Evolutionary conservation across 371 early-diverging fungal species (phyloP).

Genomic region (Mucor irregularis): DNA sequence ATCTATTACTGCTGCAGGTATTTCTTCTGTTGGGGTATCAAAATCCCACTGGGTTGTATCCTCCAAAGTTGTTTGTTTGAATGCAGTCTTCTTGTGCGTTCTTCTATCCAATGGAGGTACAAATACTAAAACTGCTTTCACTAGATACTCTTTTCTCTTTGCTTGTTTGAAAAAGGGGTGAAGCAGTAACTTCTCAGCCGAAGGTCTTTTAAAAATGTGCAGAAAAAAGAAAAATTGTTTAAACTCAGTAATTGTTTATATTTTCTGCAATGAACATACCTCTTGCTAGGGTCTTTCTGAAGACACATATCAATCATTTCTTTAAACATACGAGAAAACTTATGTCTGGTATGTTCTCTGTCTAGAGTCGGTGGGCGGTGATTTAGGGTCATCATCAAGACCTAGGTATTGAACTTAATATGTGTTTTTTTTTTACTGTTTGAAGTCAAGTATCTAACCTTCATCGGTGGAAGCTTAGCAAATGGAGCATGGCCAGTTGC

Average conservation of each 20-base stretch:
- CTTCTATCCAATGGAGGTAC: conserved; percentile 71
- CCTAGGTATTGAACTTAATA: not conserved
- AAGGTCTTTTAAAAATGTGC: too few relatives aligned
- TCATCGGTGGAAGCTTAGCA: conserved; percentile 85
- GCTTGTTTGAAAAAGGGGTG: conserved; percentile 84
- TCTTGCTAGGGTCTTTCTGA: conserved; percentile 76
- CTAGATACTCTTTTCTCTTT: conserved; percentile 70
- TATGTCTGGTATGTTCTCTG: conserved; percentile 71
- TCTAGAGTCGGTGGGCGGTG: conserved; percentile 87
- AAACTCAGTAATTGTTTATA: not conserved
- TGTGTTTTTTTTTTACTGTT: too few relatives aligned
- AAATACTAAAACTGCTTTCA: conserved; percentile 55
- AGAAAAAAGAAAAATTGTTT: not conserved
- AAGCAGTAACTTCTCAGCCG: conserved; percentile 72
- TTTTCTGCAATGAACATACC: not conserved
- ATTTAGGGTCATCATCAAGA: conserved; percentile 83
- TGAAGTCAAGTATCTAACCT: conserved; percentile 32
- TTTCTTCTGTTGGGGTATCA: conserved; percentile 19
- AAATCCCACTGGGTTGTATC: conserved; percentile 49
- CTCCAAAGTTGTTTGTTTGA: conserved; percentile 30
- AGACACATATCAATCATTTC: conserved; percentile 87
- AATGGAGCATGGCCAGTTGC: conserved; percentile 90
- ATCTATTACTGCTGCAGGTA: too few relatives aligned
- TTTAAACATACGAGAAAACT: conserved; percentile 74
- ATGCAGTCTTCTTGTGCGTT: conserved; percentile 47